Evolutionary conservation across 2,329 filamentous ascomycete species (phyloP), one percentile per base, ranked within the genome.

Genomic region (Diaporthe sp.): DNA sequence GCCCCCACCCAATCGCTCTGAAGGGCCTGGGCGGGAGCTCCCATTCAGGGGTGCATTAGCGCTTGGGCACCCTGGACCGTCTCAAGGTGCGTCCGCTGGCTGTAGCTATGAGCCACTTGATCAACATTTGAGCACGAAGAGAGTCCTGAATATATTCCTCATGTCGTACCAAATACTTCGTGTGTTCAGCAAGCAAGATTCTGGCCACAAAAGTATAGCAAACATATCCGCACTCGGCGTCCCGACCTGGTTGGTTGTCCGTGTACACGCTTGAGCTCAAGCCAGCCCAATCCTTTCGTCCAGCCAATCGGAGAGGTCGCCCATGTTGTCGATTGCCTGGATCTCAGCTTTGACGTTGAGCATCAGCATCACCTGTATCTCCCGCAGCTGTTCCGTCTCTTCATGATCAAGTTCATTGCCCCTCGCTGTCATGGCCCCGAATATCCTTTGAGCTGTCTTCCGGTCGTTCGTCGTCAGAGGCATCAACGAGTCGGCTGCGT

Each of bases 311-410:
- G 84, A 82, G 7, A 92, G 79, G 67, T 88, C 84, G 0, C 90
- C 90, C 12, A 84, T 84, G 4, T 89, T 85, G 73, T 94, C 92
- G 9, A 94, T 83, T 25, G 92, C 89, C 80, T 97, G 94, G 70
- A 96, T 94, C 81, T 97, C 94, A 0, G 93, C 93, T 80, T 96
- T 97, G 65, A 92, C 79, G 71, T 93, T 93, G 70, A 96, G 84
- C 85, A 94, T 89, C 28, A 96, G 83, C 94, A 96, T 95, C 0
- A 88, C 79, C 80, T 95, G 94, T 22, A 96, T 79, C 79, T 95
- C 92, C 3, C 83, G 83, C 42, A 84, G 84, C 77, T 90, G 84
- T 9, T 86, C 84, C 0, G 78, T 72, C 3, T 85, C 84, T 2
- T 85, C 82, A 0, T 78, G 77, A 15, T 84, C 82, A 6, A 74